A percentile compares a stretch with the other conserved stretches of the same genome.
Conservation (phyloP, 257 asterid species). For the Scutellaria minor region DNA sequence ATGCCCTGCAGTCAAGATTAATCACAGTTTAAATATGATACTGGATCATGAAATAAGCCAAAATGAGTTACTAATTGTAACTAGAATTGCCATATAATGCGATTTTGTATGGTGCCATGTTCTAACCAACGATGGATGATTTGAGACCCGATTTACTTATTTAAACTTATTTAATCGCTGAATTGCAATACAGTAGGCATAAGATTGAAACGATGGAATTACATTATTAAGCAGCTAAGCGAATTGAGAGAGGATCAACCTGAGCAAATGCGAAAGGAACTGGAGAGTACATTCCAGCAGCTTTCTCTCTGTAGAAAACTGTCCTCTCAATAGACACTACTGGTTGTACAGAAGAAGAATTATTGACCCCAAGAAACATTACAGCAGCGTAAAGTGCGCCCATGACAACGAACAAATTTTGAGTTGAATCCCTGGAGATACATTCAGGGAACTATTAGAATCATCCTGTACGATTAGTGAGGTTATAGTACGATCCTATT, state of each 20-base stretch:
- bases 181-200: background rate
- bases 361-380: conserved; percentile 84
- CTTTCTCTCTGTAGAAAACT: conserved; percentile 90
- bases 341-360: conserved; percentile 90
- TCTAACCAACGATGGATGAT: background rate
- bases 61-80: background rate
- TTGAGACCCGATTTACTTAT: background rate
- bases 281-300: conserved; percentile 91
- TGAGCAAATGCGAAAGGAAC: conserved; percentile 81
- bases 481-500: too few relatives aligned
- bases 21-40: conserved; percentile 7
- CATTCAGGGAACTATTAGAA: conserved; percentile 22
- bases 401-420: conserved; percentile 67
- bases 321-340: conserved; percentile 79
- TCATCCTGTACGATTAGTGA: background rate
- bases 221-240: background rate
- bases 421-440: conserved; percentile 71
- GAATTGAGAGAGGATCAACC: conserved; percentile 46
- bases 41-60: background rate
- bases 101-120: too few relatives aligned
- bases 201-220: background rate
- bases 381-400: conserved; percentile 80
- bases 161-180: background rate
- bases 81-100: too few relatives aligned
- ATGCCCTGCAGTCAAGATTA: conserved; percentile 59